These are phyloP conservation scores for Skeletonema tropicum DNA, from an alignment of 108 stramenopile genomes.

Conservation along the genomic window DNA sequence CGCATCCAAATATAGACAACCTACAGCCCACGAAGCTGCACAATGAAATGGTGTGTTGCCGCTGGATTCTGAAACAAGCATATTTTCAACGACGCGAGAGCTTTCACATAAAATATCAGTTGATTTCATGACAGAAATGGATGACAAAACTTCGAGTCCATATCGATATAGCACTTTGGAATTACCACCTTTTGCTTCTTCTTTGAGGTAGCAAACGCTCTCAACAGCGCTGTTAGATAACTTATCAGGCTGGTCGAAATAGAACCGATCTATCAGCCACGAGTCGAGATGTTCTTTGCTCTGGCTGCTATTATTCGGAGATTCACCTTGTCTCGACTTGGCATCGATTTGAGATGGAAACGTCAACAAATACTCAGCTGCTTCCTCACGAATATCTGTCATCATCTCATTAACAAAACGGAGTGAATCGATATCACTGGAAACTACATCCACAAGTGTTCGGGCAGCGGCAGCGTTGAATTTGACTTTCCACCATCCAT, in stretches of 20 bases:
- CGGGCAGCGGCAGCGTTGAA: slow-evolving; percentile 68
- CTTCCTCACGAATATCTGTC: slow-evolving; percentile 41
- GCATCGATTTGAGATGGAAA: slow-evolving; percentile 41
- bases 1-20: slow-evolving; percentile 45
- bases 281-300: slow-evolving; percentile 45
- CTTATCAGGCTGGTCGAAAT: slow-evolving; percentile 48
- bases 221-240: slow-evolving; percentile 39
- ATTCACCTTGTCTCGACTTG: slow-evolving; percentile 11
- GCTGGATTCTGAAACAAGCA: slow-evolving; percentile 27
- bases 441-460: slow-evolving; percentile 55
- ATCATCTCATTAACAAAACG: slow-evolving; percentile 30
- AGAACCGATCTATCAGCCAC: slow-evolving; percentile 54
- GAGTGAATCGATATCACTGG: slow-evolving; percentile 32
- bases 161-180: slow-evolving; percentile 35
- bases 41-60: slow-evolving; percentile 41
- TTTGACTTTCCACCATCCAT: slow-evolving; percentile 68
- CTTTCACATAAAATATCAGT: slow-evolving; percentile 39
- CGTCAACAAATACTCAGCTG: slow-evolving; percentile 52
- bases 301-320: background rate
- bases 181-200: slow-evolving; percentile 17
- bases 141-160: slow-evolving; percentile 36
- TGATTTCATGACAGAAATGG: slow-evolving; percentile 21
- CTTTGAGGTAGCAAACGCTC: slow-evolving; percentile 41
- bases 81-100: slow-evolving; percentile 32
- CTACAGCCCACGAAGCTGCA: slow-evolving; percentile 47